Evolutionary conservation across 805 yeast species (phyloP).

Genomic region (Nakazawaea holstii): DNA sequence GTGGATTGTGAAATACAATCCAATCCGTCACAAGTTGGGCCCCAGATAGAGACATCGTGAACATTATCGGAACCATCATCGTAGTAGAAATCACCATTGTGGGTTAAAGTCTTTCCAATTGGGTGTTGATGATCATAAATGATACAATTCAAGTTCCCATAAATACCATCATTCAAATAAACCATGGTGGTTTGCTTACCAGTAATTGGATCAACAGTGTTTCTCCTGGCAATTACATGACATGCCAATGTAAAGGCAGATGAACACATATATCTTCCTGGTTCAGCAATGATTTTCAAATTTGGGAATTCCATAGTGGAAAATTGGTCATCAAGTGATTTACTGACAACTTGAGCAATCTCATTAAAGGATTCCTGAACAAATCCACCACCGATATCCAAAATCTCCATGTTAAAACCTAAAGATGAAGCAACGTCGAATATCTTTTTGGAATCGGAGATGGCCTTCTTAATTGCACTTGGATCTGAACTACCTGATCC

Average conservation of each 20-base stretch:
- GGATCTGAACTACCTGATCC: conserved; percentile 90
- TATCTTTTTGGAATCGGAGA: conserved; percentile 60
- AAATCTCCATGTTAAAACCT: conserved; percentile 45
- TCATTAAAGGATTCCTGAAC: conserved; percentile 51
- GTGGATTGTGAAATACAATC: conserved; percentile 67
- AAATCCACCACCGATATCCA: conserved; percentile 96
- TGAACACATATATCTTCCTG: conserved; percentile 88
- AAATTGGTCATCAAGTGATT: conserved; percentile 54
- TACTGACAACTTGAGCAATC: conserved; percentile 52
- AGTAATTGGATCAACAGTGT: conserved; percentile 15
- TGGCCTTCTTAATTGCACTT: conserved; percentile 61
- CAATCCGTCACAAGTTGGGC: conserved; percentile 97
- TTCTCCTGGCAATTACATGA: conserved; percentile 81
- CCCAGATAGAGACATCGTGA: conserved; percentile 74
- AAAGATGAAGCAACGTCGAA: conserved; percentile 52
- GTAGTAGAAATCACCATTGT: conserved; percentile 41
- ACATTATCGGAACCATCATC: conserved; percentile 15
- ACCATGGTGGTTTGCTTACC: conserved; percentile 53
- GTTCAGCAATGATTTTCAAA: conserved; percentile 73
- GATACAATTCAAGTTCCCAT: conserved; percentile 93
- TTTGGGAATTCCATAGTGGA: conserved; percentile 33
- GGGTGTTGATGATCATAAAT: conserved; percentile 89
- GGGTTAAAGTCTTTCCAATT: conserved; percentile 57
- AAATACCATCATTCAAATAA: conserved; percentile 91
- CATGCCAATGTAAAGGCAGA: conserved; percentile 80